These are phyloP conservation scores for Begonia peltatifolia DNA, from an alignment of 306 rosid genomes.

Conservation along the genomic window DNA sequence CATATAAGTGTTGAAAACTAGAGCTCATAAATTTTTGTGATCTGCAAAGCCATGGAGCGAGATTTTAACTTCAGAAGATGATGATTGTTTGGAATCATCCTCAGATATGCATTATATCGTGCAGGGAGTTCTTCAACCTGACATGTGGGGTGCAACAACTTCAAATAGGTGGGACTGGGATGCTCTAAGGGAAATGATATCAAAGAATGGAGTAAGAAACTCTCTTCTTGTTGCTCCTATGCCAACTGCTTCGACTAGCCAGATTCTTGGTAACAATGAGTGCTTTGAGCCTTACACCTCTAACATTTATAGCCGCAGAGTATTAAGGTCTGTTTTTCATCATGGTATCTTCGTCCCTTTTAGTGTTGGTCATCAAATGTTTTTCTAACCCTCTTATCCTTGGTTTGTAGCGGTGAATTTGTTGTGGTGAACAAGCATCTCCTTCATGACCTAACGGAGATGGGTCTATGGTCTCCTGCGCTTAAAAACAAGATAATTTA, in stretches of 20 bases:
- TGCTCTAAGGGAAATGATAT: conserved; percentile 35
- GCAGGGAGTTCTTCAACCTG: conserved; percentile 83
- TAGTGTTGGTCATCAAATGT: too few species aligned
- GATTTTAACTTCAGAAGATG: too few species aligned
- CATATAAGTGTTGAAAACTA: too few species aligned
- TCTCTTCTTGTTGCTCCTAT: conserved; percentile 90
- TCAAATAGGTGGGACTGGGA: conserved; percentile 70
- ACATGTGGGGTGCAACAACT: conserved; percentile 74
- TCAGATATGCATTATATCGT: conserved; percentile 4
- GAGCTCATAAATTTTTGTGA: too few species aligned
- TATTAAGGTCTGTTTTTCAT: conserved; percentile 39
- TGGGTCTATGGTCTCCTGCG: conserved; percentile 77
- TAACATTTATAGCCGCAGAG: conserved; percentile 76
- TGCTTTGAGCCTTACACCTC: conserved; percentile 96
- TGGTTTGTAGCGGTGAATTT: conserved; percentile 62
- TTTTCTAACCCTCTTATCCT: background rate
- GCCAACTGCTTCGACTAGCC: conserved; percentile 96
- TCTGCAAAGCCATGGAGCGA: too few species aligned
- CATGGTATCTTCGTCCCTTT: background rate
- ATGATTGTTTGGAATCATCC: too few species aligned
- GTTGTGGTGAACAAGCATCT: conserved; percentile 90
- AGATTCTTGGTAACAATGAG: conserved; percentile 84
- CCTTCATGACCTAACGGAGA: conserved; percentile 69
- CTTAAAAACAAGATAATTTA: conserved; percentile 60
- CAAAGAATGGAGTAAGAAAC: conserved; percentile 52